Base-by-base conservation (phyloP, 768 basidiomycete genomes). In the Boletus sp. region DNA sequence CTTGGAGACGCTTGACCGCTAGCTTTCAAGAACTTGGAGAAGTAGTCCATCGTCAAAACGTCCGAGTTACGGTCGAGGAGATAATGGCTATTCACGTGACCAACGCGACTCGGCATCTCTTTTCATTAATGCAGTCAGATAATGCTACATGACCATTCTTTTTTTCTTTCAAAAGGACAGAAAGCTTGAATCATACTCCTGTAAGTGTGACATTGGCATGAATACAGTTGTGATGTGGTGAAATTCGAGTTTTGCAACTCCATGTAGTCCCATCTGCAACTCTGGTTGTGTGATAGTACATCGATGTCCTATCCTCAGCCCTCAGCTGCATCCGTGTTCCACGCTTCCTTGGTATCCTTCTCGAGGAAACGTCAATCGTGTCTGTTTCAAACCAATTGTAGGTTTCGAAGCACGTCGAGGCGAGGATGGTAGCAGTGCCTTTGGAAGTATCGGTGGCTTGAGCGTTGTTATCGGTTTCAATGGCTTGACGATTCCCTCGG, bases 21-120 rank as follows among this genome's bases (percentile, higher is more conserved):
- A 0, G 64, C 45, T 63, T 65, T 72, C 50, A 93, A 75, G 64
- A 92, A 91, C 66, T 89, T 90, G 49, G 88, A 87, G 66, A 93
- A 93, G 69, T 92, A 93, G 63, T 91, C 88, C 89, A 91, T 91
- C 42, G 46, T 59, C 54, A 42, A 47, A 17, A 33, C 8, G 23
- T 48, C 19, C 23, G 23, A 25, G 25, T 40, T 25, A n/a, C n/a
- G n/a, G n/a, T 29, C n/a, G n/a, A 13, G 14, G 10, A 13, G 34
- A 35, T 47, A 32, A 27, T 27, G 13, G 19, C 46, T 4, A 48
- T 53, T 49, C 63, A 64, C 61, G 54, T 64, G 64, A 59, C 34
- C 40, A 9, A 38, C 23, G n/a, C n/a, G n/a, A n/a, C n/a, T n/a
- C n/a, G n/a, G 2, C 23, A 25, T 25, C 2, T 25, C 23, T 25